These are phyloP conservation scores for Annulohypoxylon truncatum DNA, from an alignment of 2,329 filamentous ascomycete genomes.

Conservation along the genomic window DNA sequence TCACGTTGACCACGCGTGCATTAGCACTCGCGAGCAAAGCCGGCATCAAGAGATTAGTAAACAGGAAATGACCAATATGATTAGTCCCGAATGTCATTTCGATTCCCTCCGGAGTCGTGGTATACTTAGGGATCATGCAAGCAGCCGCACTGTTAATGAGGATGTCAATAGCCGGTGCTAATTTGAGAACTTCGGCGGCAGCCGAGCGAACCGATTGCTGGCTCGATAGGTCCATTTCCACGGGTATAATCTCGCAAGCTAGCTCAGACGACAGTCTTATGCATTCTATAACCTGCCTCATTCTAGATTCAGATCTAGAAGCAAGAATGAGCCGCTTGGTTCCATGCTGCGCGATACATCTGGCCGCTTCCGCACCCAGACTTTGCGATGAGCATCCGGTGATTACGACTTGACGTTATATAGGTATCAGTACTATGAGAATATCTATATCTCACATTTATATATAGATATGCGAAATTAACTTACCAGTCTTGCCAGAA, in stretches of 20 bases:
- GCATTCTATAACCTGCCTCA: neutral
- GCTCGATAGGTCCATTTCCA: neutral
- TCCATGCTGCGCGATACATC: neutral
- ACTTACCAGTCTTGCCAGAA: neutral
- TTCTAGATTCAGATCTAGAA: neutral
- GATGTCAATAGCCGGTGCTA: neutral
- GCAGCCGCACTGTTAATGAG: neutral
- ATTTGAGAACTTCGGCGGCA: neutral
- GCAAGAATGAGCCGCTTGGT: neutral
- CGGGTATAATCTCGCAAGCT: neutral
- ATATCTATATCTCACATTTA: too few relatives aligned
- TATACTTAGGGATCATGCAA: neutral
- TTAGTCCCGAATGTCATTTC: slow-evolving; percentile 55
- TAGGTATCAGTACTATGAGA: neutral
- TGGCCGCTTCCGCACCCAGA: neutral
- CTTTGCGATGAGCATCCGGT: neutral
- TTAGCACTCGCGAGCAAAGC: slow-evolving; percentile 46
- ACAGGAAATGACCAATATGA: slow-evolving; percentile 55
- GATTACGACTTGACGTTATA: neutral
- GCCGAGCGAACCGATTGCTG: neutral
- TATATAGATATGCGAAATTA: neutral
- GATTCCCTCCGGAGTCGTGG: slow-evolving; percentile 52
- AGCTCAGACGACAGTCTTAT: neutral
- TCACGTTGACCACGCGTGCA: slow-evolving; percentile 56
- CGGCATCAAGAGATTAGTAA: slow-evolving; percentile 54